Base-by-base conservation (phyloP, 106 monocot species). In the Alisma plantagoaquatica region DNA sequence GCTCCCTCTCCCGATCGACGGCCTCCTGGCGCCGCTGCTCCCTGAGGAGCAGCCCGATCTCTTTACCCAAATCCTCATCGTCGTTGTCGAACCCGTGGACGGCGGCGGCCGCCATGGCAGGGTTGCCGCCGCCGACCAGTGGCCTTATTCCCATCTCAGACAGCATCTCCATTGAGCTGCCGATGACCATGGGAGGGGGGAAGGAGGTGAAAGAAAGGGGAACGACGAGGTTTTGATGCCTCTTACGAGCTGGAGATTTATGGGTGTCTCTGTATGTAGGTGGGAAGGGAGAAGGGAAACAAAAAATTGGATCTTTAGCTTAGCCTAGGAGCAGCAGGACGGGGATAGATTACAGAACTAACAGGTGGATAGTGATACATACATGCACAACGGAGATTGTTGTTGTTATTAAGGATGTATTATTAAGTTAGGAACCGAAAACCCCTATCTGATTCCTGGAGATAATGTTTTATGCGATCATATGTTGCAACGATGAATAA, bases 141-240 rank as follows among this genome's bases (percentile, higher is more conserved):
- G 78, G 32, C 35, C 66, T 61, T 64, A 65, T 51, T 12, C 79
- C 84, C 60, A 79, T 59, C 35, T 84, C 84, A 27, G 79, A 50
- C 27, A 79, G 43, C 75, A 79, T 76, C 27, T 64, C 52, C 49
- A 70, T 24, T 15, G 72, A 55, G 11, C 62, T 66, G 57, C 59
- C 67, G 16, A 52, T 31, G 11, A 60, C 47, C 71, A 74, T 66
- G 57, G 47, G 23, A 43, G 19, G 35, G 18, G 16, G 28, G 25
- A 48, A 28, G 51, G 15, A 35, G 56, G 41, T 26, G 24, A 32
- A 6, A 41, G 28, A 24, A 31, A 45, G 3, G 43, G 29, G 19
- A 31, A 2, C 3, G 33, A 28, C 27, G 23, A 23, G 23, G n/a
- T n/a, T n/a, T n/a, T n/a, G n/a, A n/a, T n/a, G n/a, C n/a, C n/a